These are phyloP conservation scores for Vitrella brassicaformis DNA, from an alignment of 73 alveolate species.

Conservation along the genomic window DNA sequence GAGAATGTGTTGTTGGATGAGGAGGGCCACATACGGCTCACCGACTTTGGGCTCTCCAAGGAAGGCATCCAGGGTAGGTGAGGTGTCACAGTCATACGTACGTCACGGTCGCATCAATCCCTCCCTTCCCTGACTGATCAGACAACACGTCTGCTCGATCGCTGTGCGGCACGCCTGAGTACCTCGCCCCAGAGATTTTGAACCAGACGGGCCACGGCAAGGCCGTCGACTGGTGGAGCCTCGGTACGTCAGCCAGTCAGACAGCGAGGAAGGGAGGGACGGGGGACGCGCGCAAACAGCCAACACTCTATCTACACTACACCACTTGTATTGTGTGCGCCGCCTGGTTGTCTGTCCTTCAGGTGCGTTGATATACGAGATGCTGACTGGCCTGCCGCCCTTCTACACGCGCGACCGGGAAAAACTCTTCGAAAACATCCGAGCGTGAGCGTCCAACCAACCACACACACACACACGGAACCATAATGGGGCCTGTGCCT, in stretches of 20 bases:
- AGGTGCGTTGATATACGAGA: conserved; percentile 78
- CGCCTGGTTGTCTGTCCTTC: conserved; percentile 10
- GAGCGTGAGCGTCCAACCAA: too few relatives aligned
- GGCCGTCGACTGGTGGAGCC: conserved; percentile 83
- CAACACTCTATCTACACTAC: too few relatives aligned
- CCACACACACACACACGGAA: too few relatives aligned
- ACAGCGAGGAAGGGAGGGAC: too few relatives aligned
- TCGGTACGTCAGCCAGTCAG: conserved; percentile 3
- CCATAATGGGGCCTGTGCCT: too few relatives aligned
- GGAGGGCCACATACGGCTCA: conserved; percentile 75
- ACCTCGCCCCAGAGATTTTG: conserved; percentile 86
- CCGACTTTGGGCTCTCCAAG: conserved; percentile 84
- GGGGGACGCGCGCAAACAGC: too few relatives aligned
- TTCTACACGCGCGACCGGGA: conserved; percentile 77
- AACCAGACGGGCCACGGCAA: conserved; percentile 79
- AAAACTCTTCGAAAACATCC: conserved; percentile 73
- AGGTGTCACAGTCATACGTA: background rate
- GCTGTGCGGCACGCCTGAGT: conserved; percentile 93
- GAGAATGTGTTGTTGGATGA: conserved; percentile 48
- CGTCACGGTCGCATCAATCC: background rate
- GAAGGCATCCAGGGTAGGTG: conserved; percentile 49
- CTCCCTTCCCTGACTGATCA: too few relatives aligned
- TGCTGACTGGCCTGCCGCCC: conserved; percentile 87
- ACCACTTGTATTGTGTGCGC: too few relatives aligned
- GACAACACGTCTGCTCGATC: conserved; percentile 60